These are phyloP conservation scores for Coniochaeta hoffmannii DNA, from an alignment of 2,329 filamentous ascomycete species.

Conservation along the genomic window DNA sequence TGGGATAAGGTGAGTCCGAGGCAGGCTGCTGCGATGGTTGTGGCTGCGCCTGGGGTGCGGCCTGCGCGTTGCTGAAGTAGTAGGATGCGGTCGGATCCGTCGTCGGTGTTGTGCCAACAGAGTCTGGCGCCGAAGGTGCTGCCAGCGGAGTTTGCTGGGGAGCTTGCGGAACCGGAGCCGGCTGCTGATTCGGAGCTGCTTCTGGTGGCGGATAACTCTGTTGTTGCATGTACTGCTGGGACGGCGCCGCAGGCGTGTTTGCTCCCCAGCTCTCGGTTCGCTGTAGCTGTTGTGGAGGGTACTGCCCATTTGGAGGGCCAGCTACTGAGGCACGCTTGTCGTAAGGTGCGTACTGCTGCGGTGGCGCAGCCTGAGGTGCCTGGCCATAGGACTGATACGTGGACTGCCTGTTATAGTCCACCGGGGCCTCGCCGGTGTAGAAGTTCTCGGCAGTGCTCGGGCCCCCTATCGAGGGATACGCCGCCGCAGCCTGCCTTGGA, in stretches of 20 bases:
- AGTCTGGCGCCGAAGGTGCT: slow-evolving; percentile 23
- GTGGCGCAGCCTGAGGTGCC: slow-evolving; percentile 34
- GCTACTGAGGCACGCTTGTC: slow-evolving; percentile 32
- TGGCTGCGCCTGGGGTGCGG: slow-evolving; percentile 19
- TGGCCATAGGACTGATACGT: slow-evolving; percentile 47
- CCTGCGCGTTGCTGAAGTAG: slow-evolving; percentile 42
- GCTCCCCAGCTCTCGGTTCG: slow-evolving; percentile 44
- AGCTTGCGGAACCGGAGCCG: slow-evolving; percentile 12
- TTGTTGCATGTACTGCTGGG: slow-evolving; percentile 28
- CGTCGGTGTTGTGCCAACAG: slow-evolving; percentile 23
- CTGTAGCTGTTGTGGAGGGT: slow-evolving; percentile 37
- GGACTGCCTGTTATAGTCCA: slow-evolving; percentile 37
- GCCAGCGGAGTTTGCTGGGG: slow-evolving; percentile 23
- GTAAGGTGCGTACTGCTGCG: slow-evolving; percentile 37
- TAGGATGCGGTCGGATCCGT: slow-evolving; percentile 49
- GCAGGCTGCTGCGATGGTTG: slow-evolving; percentile 28
- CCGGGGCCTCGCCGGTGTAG: slow-evolving; percentile 61
- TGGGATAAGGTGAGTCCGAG: slow-evolving; percentile 45
- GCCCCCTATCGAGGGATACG: slow-evolving; percentile 64
- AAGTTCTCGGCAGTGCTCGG: slow-evolving; percentile 65
- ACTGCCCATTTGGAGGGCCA: slow-evolving; percentile 33
- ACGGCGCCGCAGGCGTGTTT: slow-evolving; percentile 27
- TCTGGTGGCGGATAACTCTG: slow-evolving; percentile 20
- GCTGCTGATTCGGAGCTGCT: slow-evolving; percentile 17
- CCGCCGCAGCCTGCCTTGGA: slow-evolving; percentile 43